Evolutionary conservation across 2,329 filamentous ascomycete species (phyloP), one percentile per base, ranked within the genome.

Genomic region (Arthrinium puccinioides): DNA sequence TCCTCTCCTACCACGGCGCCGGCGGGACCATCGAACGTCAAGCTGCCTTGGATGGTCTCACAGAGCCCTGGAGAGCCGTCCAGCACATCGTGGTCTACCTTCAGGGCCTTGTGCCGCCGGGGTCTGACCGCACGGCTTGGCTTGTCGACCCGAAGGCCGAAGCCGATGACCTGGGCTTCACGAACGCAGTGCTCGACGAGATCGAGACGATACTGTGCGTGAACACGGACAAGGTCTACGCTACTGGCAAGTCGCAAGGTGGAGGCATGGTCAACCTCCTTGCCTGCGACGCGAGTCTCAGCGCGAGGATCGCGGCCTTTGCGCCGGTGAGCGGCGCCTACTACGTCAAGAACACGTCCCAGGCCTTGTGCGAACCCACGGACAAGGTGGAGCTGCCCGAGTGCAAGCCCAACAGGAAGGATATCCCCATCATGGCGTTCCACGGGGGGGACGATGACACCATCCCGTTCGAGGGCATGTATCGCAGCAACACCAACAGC

Each of bases 351-450:
- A 9, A 32, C 26, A 27, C 34, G 15, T 10, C 15, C 5, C 11
- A n/a, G 9, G 11, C 13, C 10, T 10, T 6, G 9, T 62, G 58
- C 46, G 39, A 55, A 6, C 55, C 61, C 1, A 25, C 47, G 18
- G 21, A 20, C 13, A 59, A 56, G 15, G 54, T 63, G 9, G 14
- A 41, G 1, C 51, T 53, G 26, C 54, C 47, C 10, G 21, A 21
- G 20, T 69, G 62, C 50, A 49, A 38, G 4, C 53, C 60, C 1
- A 52, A 47, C 5, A 49, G 53, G 33, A 45, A 31, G 0, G 49
- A 55, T 5, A 40, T 70, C 3, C 66, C 67, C 2, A 56, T 74
- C 11, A 47, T 73, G 6, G 67, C 68, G 32, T 62, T 71, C 26
- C 69, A 73, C 46, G 68, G 69, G 8, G 60, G 56, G 4, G 55